Percentiles rank a stretch among this genome's conserved stretches.
Conservation (phyloP, 306 rosid genomes). For the Quercus agrifolia region DNA sequence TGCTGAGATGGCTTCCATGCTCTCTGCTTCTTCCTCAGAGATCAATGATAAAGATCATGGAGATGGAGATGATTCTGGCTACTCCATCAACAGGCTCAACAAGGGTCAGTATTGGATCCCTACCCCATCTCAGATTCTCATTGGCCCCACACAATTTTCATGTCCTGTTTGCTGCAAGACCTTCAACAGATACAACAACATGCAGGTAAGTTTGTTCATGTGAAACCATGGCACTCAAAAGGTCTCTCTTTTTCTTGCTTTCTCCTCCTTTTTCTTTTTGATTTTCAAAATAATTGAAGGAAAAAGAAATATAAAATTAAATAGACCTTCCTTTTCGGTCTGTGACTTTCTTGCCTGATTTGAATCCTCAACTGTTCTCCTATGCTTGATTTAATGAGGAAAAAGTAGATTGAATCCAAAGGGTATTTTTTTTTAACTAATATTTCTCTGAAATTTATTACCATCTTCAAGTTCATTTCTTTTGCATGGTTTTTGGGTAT, state of each 20-base stretch:
- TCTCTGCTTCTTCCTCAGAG: constrained; percentile 59
- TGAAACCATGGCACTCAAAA: neutral
- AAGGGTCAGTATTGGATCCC: constrained; percentile 99
- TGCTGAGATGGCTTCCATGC: constrained; percentile 76
- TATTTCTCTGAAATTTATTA: neutral
- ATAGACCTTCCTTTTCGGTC: constrained; percentile 30
- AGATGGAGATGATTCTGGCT: constrained; percentile 41
- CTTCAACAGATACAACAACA: constrained; percentile 98
- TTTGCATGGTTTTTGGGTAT: constrained; percentile 49
- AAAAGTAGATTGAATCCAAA: constrained; percentile 14
- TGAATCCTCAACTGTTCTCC: constrained; percentile 43
- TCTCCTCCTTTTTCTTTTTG: neutral
- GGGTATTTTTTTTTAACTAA: neutral
- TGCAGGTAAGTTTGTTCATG: constrained; percentile 58
- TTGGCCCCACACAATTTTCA: constrained; percentile 96
- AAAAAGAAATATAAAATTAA: constrained; percentile 3
- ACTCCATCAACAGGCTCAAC: constrained; percentile 49
- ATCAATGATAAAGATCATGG: constrained; percentile 33
- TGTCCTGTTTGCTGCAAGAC: constrained; percentile 98
- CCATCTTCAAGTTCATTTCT: neutral
- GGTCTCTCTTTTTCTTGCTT: neutral
- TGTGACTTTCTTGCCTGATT: constrained; percentile 41
- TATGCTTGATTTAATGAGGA: constrained; percentile 45
- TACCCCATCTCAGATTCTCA: constrained; percentile 99
- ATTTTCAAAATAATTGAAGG: constrained; percentile 5